phyloP scores from a whole-genome alignment of 2,329 filamentous ascomycete genomes.

The Aureobasidium sp. region DNA sequence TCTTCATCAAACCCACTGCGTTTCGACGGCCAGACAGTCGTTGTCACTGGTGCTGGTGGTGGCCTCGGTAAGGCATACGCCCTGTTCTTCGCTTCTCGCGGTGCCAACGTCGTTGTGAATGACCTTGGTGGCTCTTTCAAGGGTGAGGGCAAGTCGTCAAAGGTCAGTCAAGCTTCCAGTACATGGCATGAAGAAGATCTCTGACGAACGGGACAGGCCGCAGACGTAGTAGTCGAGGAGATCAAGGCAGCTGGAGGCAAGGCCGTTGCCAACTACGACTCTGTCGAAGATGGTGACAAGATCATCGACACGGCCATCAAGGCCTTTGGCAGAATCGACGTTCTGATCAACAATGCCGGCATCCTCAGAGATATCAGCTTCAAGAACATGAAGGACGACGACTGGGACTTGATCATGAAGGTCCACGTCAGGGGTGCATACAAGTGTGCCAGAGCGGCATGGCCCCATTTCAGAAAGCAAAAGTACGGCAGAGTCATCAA shows the following conservation, averaged over 20 bases:
- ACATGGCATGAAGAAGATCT: background rate
- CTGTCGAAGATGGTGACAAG: slow-evolving; percentile 83
- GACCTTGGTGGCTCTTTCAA: slow-evolving; percentile 90
- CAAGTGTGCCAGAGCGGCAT: slow-evolving; percentile 90
- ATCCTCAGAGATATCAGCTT: slow-evolving; percentile 94
- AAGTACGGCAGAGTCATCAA: slow-evolving; percentile 97
- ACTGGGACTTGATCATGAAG: slow-evolving; percentile 92
- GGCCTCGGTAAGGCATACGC: slow-evolving; percentile 77
- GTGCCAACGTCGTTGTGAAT: slow-evolving; percentile 93
- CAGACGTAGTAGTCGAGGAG: slow-evolving; percentile 74
- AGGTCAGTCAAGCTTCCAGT: slow-evolving; percentile 48
- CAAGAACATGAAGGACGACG: slow-evolving; percentile 95
- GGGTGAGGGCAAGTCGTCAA: slow-evolving; percentile 79
- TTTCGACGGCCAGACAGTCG: slow-evolving; percentile 82
- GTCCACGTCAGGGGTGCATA: slow-evolving; percentile 92
- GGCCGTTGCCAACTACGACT: slow-evolving; percentile 95
- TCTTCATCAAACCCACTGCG: slow-evolving; percentile 41
- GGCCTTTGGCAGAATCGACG: slow-evolving; percentile 76
- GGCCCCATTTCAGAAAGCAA: slow-evolving; percentile 97
- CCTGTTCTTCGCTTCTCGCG: slow-evolving; percentile 82
- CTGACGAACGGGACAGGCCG: slow-evolving; percentile 47
- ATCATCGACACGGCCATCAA: slow-evolving; percentile 87
- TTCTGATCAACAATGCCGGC: slow-evolving; percentile 96
- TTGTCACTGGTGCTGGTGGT: slow-evolving; percentile 79
- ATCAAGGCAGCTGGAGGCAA: slow-evolving; percentile 86